A percentile compares a stretch with the other conserved stretches of the same genome.
Conservation (phyloP, 2,329 filamentous ascomycete genomes). For the Pseudopithomyces chartarum region DNA sequence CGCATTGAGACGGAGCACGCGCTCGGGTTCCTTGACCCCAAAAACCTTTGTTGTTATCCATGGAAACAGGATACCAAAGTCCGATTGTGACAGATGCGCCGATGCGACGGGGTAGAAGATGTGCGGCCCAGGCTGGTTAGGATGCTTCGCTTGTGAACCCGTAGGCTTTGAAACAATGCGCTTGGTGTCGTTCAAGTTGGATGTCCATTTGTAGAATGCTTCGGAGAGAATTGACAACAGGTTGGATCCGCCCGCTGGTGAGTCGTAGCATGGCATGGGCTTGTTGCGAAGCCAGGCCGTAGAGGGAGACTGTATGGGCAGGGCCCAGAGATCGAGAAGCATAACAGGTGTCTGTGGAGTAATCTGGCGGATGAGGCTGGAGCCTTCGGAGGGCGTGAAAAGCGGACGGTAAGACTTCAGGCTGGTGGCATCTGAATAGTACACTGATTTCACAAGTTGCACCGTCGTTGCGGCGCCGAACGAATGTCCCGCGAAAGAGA, state of each 20-base stretch:
- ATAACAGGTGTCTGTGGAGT: constrained; percentile 69
- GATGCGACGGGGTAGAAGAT: constrained; percentile 76
- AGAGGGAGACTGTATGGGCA: constrained; percentile 68
- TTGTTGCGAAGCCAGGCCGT: constrained; percentile 70
- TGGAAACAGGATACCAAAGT: constrained; percentile 83
- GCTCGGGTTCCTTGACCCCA: constrained; percentile 68
- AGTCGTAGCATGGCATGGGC: constrained; percentile 71
- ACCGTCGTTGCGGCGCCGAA: constrained; percentile 77
- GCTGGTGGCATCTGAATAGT: constrained; percentile 62
- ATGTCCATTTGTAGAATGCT: constrained; percentile 77
- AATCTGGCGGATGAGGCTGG: constrained; percentile 67
- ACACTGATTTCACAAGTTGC: constrained; percentile 80
- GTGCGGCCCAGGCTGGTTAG: constrained; percentile 58
- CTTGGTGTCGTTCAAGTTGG: constrained; percentile 73
- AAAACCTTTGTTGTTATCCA: constrained; percentile 60
- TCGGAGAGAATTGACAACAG: constrained; percentile 76
- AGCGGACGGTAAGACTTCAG: constrained; percentile 59
- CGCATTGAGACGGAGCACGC: constrained; percentile 84
- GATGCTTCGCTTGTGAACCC: constrained; percentile 45
- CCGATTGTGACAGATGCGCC: constrained; percentile 82
- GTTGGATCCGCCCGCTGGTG: constrained; percentile 57
- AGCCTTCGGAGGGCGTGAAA: constrained; percentile 62
- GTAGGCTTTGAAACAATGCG: constrained; percentile 66
- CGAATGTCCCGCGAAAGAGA: constrained; percentile 79
- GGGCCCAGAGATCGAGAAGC: constrained; percentile 80